Conservation (phyloP, 1,139 yeast genomes). For the Arxiozyma slooffiae region DNA sequence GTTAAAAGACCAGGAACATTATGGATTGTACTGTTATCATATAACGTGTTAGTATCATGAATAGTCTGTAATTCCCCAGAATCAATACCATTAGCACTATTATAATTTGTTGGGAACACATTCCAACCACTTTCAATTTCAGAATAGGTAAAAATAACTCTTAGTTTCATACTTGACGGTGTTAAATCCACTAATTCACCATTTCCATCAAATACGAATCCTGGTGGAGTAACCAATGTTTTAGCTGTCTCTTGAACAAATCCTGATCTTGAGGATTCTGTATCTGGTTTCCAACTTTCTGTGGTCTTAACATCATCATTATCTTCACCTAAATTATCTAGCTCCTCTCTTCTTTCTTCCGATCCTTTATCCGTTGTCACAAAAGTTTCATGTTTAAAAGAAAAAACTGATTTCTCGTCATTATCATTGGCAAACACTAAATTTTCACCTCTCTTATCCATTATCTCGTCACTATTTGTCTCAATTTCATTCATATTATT, state of each 20-base stretch:
- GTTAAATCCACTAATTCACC: conserved; percentile 25
- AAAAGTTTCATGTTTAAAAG: background rate
- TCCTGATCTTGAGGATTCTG: conserved; percentile 24
- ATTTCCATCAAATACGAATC: conserved; percentile 25
- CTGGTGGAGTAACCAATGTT: conserved; percentile 22
- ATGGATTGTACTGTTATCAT: conserved; percentile 29
- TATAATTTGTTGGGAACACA: conserved; percentile 26
- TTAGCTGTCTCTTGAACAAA: conserved; percentile 25
- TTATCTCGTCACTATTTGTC: background rate
- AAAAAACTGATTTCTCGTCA: background rate
- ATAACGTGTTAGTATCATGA: conserved; percentile 28
- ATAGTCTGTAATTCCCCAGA: conserved; percentile 27
- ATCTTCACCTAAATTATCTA: background rate
- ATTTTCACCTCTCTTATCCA: conserved; percentile 3
- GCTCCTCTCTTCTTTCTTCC: background rate
- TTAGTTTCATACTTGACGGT: conserved; percentile 24
- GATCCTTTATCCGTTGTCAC: background rate
- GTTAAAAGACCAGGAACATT: conserved; percentile 30
- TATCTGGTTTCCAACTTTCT: conserved; percentile 26
- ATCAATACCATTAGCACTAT: no score
- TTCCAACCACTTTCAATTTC: conserved; percentile 31
- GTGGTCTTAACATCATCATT: conserved; percentile 4
- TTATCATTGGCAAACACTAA: conserved; percentile 1
- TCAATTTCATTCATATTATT: background rate
- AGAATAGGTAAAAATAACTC: conserved; percentile 24